These are phyloP conservation scores for Cadophora sp. DNA, from an alignment of 2,329 filamentous ascomycete genomes.

Conservation along the genomic window DNA sequence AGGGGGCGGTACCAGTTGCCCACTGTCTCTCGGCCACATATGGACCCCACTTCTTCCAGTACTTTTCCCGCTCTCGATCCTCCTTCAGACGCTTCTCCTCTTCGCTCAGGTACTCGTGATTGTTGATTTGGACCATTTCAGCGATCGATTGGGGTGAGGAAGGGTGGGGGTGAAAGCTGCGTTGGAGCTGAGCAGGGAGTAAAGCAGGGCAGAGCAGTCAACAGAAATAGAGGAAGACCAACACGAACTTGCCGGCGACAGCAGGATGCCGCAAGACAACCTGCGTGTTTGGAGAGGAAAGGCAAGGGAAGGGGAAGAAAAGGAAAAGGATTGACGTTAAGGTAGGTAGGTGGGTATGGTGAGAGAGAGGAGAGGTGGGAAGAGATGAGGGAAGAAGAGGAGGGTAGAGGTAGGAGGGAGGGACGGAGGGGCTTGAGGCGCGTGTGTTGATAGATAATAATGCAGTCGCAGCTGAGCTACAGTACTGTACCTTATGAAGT, in stretches of 20 bases:
- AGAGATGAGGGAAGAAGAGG: no score
- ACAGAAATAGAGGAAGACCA: not conserved
- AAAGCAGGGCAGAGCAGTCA: not conserved
- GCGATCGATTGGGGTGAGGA: not conserved
- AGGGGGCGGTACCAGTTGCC: conserved; percentile 74
- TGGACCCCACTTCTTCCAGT: conserved; percentile 99
- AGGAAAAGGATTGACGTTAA: not conserved
- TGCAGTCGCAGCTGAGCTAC: no score
- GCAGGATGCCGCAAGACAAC: not conserved
- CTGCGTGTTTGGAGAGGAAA: not conserved
- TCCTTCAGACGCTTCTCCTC: conserved; percentile 91
- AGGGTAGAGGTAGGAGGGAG: not conserved
- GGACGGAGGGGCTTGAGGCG: no score
- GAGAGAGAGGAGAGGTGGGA: not conserved
- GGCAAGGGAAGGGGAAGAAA: not conserved
- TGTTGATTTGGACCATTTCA: conserved; percentile 87
- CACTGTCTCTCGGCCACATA: conserved; percentile 95
- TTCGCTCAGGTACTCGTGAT: conserved; percentile 84
- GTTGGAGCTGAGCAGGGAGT: not conserved
- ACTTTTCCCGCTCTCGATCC: conserved; percentile 82
- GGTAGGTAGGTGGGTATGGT: not conserved
- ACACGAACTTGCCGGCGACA: not conserved
- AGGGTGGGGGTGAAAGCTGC: not conserved
- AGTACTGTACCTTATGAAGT: no score
- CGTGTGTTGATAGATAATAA: not conserved